A percentile compares a stretch with the other conserved stretches of the same genome.
phyloP scores from a whole-genome alignment of 2,329 filamentous ascomycete genomes.

The Nigrospora sphaerica region DNA sequence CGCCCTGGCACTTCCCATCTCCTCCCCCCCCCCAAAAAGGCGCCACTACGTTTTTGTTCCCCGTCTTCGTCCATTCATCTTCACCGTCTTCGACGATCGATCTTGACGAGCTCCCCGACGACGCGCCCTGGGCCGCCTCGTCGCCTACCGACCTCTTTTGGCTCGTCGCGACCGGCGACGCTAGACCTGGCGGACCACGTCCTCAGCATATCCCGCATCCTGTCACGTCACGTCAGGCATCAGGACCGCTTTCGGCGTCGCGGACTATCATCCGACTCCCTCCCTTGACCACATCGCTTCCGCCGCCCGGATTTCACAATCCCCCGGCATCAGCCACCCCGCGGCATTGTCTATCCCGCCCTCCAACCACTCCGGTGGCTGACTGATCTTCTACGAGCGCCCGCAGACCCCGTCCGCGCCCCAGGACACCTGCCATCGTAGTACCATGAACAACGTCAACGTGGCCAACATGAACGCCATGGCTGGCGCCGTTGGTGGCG shows the following conservation, averaged over 20 bases:
- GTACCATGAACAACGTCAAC: slow-evolving; percentile 54
- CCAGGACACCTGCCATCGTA: neutral
- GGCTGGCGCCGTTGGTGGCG: slow-evolving; percentile 56
- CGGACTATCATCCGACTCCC: too few relatives aligned
- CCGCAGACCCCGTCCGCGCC: slow-evolving; percentile 31
- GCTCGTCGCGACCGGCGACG: too few relatives aligned
- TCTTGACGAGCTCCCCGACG: too few relatives aligned
- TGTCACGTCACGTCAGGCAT: slow-evolving; percentile 1
- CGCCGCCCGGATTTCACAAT: neutral
- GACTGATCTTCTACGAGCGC: neutral
- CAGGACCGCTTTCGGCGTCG: too few relatives aligned
- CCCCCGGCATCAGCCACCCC: too few relatives aligned
- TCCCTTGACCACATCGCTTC: neutral
- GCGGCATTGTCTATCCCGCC: neutral
- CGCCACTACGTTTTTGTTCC: too few relatives aligned
- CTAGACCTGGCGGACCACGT: neutral
- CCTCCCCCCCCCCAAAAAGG: too few relatives aligned
- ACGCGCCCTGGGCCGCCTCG: neutral
- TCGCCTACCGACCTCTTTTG: too few relatives aligned
- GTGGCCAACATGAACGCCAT: slow-evolving; percentile 66
- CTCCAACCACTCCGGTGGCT: slow-evolving; percentile 1
- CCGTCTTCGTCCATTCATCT: too few relatives aligned
- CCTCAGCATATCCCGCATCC: neutral
- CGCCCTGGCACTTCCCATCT: too few relatives aligned
- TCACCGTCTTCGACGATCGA: too few relatives aligned